These are phyloP conservation scores for Golubevia sp. DNA, from an alignment of 1,284 basidiomycete genomes.

Conservation along the genomic window DNA sequence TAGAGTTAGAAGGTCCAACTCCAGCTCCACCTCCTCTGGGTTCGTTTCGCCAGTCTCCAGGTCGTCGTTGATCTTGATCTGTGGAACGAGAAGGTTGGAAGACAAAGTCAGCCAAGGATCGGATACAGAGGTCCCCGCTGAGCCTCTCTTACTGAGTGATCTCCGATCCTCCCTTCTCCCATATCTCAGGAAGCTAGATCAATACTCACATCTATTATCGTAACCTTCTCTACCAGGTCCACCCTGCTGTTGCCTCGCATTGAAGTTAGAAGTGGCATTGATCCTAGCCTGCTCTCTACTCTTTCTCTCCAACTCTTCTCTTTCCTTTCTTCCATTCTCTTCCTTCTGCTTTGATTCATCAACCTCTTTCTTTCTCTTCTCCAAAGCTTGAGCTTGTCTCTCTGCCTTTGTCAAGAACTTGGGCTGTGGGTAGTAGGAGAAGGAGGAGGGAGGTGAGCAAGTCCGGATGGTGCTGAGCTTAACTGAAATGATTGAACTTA, in stretches of 20 bases:
- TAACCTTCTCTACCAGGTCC: constrained; percentile 14
- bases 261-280: background rate
- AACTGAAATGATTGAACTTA: no score
- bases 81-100: background rate
- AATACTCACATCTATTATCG: constrained; percentile 6
- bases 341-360: constrained; percentile 63
- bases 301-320: constrained; percentile 74
- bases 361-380: constrained; percentile 19
- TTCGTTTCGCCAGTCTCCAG: constrained; percentile 6
- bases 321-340: constrained; percentile 68
- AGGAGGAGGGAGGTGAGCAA: background rate
- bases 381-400: constrained; percentile 28
- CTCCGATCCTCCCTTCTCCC: background rate
- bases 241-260: no score
- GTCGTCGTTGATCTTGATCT: constrained; percentile 25
- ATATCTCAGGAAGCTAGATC: constrained; percentile 3
- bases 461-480: no score
- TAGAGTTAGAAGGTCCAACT: background rate
- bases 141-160: no score
- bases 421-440: constrained; percentile 5
- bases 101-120: no score
- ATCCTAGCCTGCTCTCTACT: constrained; percentile 15
- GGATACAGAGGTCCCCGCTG: no score
- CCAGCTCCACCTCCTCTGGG: background rate
- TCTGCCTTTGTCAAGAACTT: constrained; percentile 47